These are phyloP conservation scores for Xylaria intraflava DNA, from an alignment of 495 filamentous ascomycete species.

Conservation along the genomic window DNA sequence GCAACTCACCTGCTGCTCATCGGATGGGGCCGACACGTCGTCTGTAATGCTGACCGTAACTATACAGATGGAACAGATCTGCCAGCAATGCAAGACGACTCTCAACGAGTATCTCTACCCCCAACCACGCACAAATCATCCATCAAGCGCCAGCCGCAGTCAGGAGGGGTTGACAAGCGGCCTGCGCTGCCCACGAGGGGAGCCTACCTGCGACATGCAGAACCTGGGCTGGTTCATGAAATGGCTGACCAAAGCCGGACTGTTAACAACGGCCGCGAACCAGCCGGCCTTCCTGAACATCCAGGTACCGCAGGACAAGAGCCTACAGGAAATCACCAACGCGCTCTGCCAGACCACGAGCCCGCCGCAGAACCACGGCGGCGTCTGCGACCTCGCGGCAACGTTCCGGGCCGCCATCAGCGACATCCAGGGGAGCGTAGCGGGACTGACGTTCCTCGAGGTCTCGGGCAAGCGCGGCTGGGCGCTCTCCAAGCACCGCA, in stretches of 20 bases:
- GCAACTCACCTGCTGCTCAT: too few species aligned
- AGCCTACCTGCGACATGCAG: constrained; percentile 33
- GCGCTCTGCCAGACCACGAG: constrained; percentile 27
- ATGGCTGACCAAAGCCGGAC: constrained; percentile 28
- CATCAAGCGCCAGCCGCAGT: background rate
- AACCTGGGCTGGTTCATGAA: constrained; percentile 41
- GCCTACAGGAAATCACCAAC: constrained; percentile 27
- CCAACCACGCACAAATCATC: background rate
- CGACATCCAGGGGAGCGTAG: constrained; percentile 36
- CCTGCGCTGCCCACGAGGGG: constrained; percentile 31
- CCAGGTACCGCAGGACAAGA: background rate
- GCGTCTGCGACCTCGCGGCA: constrained; percentile 34
- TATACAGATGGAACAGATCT: constrained; percentile 5
- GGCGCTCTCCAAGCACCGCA: constrained; percentile 23
- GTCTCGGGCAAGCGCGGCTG: constrained; percentile 23
- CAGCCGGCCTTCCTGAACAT: background rate
- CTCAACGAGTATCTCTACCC: constrained; percentile 6
- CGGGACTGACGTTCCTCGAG: constrained; percentile 30
- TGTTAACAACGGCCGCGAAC: constrained; percentile 20
- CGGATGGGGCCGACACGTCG: background rate
- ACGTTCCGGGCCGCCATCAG: constrained; percentile 31
- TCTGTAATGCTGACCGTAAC: constrained; percentile 9
- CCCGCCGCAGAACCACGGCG: constrained; percentile 26
- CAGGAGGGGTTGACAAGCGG: constrained; percentile 1
- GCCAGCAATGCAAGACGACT: background rate